Percentiles rank a stretch among this genome's conserved stretches.
Conservation (phyloP, 495 filamentous ascomycete genomes). For the Aspergillus sclerotioniger region DNA sequence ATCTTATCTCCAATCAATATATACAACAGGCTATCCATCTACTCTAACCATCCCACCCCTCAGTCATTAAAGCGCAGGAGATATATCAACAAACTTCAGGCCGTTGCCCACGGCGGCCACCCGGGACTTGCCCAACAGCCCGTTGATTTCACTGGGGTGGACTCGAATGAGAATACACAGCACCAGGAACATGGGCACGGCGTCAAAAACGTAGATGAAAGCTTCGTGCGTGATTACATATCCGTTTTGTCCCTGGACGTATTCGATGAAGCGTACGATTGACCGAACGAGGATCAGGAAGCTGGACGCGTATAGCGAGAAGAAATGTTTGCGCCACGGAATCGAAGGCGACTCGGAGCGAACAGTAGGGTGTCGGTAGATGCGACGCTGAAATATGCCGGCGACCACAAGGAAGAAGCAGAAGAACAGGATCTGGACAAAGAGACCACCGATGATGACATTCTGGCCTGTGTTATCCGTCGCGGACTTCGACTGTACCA, state of each 20-base stretch:
- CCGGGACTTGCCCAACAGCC: constrained; percentile 1
- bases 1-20: too few species aligned
- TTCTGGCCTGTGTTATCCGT: constrained; percentile 25
- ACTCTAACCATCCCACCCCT: not conserved
- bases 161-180: not conserved
- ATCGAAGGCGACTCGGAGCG: not conserved
- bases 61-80: not conserved
- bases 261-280: constrained; percentile 62
- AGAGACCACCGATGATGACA: constrained; percentile 40
- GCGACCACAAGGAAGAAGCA: constrained; percentile 28
- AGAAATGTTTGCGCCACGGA: constrained; percentile 4
- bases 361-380: constrained; percentile 17
- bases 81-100: not conserved
- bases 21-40: not conserved
- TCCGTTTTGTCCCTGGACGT: constrained; percentile 50
- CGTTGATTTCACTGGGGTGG: constrained; percentile 1
- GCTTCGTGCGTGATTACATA: constrained; percentile 49
- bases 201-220: constrained; percentile 44
- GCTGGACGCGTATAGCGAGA: constrained; percentile 4
- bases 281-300: constrained; percentile 56
- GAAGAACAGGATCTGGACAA: constrained; percentile 29
- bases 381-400: constrained; percentile 30
- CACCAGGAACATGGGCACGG: constrained; percentile 4
- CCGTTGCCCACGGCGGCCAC: constrained; percentile 2
- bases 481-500: constrained; percentile 2